Percentiles rank a stretch among this genome's conserved stretches.
Conservation (phyloP, 352 stramenopile genomes). For the Globisporangium recalcitrans region DNA sequence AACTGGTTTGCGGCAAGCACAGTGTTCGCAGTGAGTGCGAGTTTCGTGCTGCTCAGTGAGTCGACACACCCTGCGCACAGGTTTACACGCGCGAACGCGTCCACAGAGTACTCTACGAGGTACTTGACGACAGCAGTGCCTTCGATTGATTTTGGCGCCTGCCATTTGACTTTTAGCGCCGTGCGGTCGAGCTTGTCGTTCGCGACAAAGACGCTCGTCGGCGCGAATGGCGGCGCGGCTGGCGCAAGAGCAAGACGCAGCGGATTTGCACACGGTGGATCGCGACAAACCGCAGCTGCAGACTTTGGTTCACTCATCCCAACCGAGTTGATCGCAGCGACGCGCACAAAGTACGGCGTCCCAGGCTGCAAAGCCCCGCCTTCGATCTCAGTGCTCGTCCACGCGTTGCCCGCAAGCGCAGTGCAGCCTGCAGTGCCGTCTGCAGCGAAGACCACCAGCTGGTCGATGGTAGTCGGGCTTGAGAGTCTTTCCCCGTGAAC, state of each 20-base stretch:
- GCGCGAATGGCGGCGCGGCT: slow-evolving; percentile 62
- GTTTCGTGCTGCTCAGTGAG: slow-evolving; percentile 25
- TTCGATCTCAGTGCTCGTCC: slow-evolving; percentile 69
- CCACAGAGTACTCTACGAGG: slow-evolving; percentile 81
- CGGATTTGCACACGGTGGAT: slow-evolving; percentile 45
- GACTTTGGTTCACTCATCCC: slow-evolving; percentile 56
- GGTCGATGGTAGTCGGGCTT: slow-evolving; percentile 20
- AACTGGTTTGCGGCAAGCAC: slow-evolving; percentile 33
- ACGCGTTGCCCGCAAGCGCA: slow-evolving; percentile 45
- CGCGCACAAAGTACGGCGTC: slow-evolving; percentile 84
- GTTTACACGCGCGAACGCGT: slow-evolving; percentile 32
- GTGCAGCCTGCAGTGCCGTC: slow-evolving; percentile 61
- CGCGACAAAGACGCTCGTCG: slow-evolving; percentile 71
- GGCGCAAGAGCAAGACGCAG: slow-evolving; percentile 41
- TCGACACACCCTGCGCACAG: slow-evolving; percentile 52
- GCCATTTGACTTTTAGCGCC: slow-evolving; percentile 85
- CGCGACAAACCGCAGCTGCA: slow-evolving; percentile 43
- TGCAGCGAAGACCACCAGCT: slow-evolving; percentile 38
- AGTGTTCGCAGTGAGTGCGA: slow-evolving; percentile 34
- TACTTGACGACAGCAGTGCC: slow-evolving; percentile 67
- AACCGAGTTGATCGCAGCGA: slow-evolving; percentile 86
- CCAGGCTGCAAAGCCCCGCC: slow-evolving; percentile 75
- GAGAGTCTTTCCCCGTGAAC: slow-evolving; percentile 67
- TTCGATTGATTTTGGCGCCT: slow-evolving; percentile 50
- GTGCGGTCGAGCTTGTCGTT: slow-evolving; percentile 75